phyloP scores from a whole-genome alignment of 2,329 filamentous ascomycete genomes.

The Incumbomyces lentus region DNA sequence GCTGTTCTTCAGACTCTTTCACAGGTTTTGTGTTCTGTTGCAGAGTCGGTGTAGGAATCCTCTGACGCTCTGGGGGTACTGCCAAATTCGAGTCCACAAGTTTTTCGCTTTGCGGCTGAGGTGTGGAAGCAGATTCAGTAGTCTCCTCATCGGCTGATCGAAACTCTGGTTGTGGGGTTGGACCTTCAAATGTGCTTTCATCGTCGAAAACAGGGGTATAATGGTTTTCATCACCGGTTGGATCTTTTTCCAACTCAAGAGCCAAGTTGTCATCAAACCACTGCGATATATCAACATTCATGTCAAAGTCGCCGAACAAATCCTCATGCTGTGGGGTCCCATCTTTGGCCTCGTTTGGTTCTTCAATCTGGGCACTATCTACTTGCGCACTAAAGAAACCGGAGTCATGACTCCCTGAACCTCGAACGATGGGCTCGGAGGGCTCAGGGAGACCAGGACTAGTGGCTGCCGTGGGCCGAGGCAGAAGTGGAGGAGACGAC shows the following conservation, averaged over 20 bases:
- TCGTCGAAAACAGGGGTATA: slow-evolving; percentile 17
- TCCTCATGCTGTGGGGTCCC: slow-evolving; percentile 27
- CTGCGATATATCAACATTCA: slow-evolving; percentile 12
- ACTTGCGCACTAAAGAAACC: slow-evolving; percentile 67
- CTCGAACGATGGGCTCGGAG: slow-evolving; percentile 15
- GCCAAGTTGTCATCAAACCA: background rate
- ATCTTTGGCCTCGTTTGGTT: slow-evolving; percentile 31
- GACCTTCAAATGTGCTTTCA: slow-evolving; percentile 7
- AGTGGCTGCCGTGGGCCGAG: slow-evolving; percentile 44
- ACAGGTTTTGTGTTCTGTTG: background rate
- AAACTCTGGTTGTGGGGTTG: slow-evolving; percentile 7
- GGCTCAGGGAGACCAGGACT: slow-evolving; percentile 60
- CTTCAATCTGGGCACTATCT: slow-evolving; percentile 1
- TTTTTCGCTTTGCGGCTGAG: background rate
- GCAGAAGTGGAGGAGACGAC: slow-evolving; percentile 78
- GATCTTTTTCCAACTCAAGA: background rate
- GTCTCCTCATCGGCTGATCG: background rate
- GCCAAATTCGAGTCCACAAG: background rate
- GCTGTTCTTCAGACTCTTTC: background rate
- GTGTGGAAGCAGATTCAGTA: background rate
- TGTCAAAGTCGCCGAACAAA: slow-evolving; percentile 16
- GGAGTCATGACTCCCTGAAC: slow-evolving; percentile 47
- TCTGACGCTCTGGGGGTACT: slow-evolving; percentile 6
- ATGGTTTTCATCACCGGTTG: background rate
- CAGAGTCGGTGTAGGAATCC: background rate